Evolutionary conservation across 2,329 filamentous ascomycete genomes (phyloP), one percentile per base, ranked within the genome.

Genomic region (Tetracladium maxilliforme): DNA sequence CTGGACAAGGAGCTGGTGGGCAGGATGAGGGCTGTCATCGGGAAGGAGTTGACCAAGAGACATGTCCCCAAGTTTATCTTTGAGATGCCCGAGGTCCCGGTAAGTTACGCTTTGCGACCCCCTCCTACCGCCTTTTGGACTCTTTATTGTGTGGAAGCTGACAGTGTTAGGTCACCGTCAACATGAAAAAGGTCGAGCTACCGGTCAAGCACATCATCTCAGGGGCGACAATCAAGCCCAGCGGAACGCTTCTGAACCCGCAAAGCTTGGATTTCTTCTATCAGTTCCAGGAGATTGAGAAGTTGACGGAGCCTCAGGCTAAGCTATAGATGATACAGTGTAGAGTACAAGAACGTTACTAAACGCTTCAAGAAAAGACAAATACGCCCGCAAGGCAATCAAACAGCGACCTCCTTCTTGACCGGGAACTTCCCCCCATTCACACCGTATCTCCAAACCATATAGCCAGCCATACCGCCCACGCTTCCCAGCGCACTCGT

Each of bases 121-220:
- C n/a, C n/a, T n/a, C n/a, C n/a, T n/a, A n/a, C n/a, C n/a, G n/a
- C n/a, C n/a, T n/a, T n/a, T 7, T 11, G 6, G 13, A 10, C 10
- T 19, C 24, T 10, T 8, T 7, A 6, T 22, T 26, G 11, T 27
- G 5, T 13, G 22, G n/a, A n/a, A n/a, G n/a, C n/a, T n/a, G n/a
- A n/a, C n/a, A n/a, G n/a, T n/a, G n/a, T 10, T 4, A 8, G 22
- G 14, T 23, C 4, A 90, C 81, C 0, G 71, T 90, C 33, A 90
- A 87, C 43, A 50, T 81, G 24, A 90, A 90, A 47, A 90, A 90
- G 48, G 81, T 90, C 4, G 81, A 90, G 45, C 40, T 90, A 26
- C 80, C 80, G 0, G 76, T 90, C 16, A 90, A 90, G 52, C 75
- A 81, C 42, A 90, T 90, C 33, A 73, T 90, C 1, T 82, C 69